phyloP scores from a whole-genome alignment of 2,329 filamentous ascomycete species.

The Diaporthe ilicicola region DNA sequence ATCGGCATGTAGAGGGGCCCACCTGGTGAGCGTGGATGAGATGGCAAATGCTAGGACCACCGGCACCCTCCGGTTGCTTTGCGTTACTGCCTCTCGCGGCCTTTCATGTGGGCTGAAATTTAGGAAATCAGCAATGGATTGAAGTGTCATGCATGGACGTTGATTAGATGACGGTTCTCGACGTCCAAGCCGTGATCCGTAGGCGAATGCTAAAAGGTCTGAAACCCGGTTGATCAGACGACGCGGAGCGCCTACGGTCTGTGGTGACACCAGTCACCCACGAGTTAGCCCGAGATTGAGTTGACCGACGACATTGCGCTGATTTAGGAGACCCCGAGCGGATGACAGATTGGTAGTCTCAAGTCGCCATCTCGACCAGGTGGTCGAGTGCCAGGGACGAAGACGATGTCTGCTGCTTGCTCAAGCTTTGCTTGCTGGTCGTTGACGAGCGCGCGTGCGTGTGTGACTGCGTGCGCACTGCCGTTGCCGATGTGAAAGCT shows the following conservation, averaged over 20 bases:
- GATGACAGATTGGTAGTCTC: constrained; percentile 9
- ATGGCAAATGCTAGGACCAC: neutral
- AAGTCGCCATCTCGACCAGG: neutral
- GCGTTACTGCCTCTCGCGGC: neutral
- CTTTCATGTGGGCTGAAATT: neutral
- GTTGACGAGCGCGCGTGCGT: neutral
- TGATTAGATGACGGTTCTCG: constrained; percentile 16
- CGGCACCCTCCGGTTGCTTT: neutral
- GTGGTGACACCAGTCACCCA: constrained; percentile 7
- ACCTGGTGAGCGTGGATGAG: neutral
- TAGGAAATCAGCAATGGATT: neutral
- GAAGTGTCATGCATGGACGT: neutral
- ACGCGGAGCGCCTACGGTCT: neutral
- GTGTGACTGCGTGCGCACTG: neutral
- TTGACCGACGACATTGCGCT: neutral
- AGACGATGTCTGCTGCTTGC: neutral
- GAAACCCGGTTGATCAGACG: constrained; percentile 16
- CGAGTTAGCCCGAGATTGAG: neutral
- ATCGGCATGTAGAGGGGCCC: neutral
- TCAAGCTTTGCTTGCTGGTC: neutral
- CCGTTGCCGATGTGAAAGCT: neutral
- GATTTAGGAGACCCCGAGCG: neutral
- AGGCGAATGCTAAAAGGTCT: constrained; percentile 3
- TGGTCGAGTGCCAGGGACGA: neutral
- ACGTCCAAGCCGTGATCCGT: constrained; percentile 4